Evolutionary conservation across 2,329 filamentous ascomycete species (phyloP).

Genomic region (Bimuria novae-zelandiae): DNA sequence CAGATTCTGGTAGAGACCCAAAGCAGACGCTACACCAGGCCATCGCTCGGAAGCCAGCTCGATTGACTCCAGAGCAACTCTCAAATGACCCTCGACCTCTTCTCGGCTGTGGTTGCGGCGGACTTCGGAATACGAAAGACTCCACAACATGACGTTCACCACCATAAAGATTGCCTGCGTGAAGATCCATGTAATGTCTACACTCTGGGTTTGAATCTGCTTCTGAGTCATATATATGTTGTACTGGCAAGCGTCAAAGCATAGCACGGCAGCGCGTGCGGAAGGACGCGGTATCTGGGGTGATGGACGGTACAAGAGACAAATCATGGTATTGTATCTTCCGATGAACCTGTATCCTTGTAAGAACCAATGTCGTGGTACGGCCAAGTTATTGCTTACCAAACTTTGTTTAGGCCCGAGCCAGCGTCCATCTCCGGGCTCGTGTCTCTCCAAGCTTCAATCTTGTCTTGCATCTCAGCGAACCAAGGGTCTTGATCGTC

Average conservation of each 20-base stretch:
- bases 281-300: constrained; percentile 90
- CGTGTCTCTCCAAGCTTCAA: constrained; percentile 77
- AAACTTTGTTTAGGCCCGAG: constrained; percentile 75
- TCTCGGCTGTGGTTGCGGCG: constrained; percentile 72
- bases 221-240: constrained; percentile 81
- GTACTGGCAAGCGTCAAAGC: constrained; percentile 79
- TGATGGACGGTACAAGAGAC: constrained; percentile 86
- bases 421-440: constrained; percentile 73
- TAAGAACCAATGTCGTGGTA: constrained; percentile 5
- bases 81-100: constrained; percentile 75
- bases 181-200: constrained; percentile 94
- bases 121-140: constrained; percentile 83
- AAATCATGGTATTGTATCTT: constrained; percentile 83
- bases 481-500: constrained; percentile 90
- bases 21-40: constrained; percentile 85
- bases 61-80: constrained; percentile 77
- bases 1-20: constrained; percentile 84
- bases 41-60: constrained; percentile 81
- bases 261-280: constrained; percentile 74
- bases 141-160: constrained; percentile 90
- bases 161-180: constrained; percentile 88
- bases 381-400: constrained; percentile 59
- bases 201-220: constrained; percentile 74
- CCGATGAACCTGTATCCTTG: constrained; percentile 60
- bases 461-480: constrained; percentile 73